Evolutionary conservation across 768 basidiomycete species (phyloP).

Genomic region (Amyloporia xantha): DNA sequence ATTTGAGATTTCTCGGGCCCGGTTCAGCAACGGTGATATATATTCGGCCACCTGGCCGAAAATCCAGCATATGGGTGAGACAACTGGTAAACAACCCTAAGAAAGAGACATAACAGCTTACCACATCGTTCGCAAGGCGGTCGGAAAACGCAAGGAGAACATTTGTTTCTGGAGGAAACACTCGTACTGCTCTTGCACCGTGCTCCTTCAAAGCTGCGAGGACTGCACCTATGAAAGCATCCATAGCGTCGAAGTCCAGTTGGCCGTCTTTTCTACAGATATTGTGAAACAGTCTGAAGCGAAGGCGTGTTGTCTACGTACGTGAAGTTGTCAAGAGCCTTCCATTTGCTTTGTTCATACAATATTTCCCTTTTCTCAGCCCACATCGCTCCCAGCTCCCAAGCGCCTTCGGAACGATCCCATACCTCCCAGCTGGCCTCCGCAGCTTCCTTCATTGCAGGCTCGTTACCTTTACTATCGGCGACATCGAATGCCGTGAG

Average conservation of each 20-base stretch:
- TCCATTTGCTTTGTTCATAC: slow-evolving; percentile 77
- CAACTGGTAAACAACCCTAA: too few species aligned
- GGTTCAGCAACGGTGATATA: slow-evolving; percentile 66
- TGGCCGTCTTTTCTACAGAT: slow-evolving; percentile 38
- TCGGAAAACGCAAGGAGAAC: slow-evolving; percentile 82
- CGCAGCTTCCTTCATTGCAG: slow-evolving; percentile 74
- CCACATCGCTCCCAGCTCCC: slow-evolving; percentile 95
- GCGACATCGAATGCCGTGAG: slow-evolving; percentile 88
- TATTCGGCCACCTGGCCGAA: slow-evolving; percentile 89
- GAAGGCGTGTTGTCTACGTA: slow-evolving; percentile 25
- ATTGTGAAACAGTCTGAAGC: not conserved
- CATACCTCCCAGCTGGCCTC: slow-evolving; percentile 84
- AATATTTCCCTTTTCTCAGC: slow-evolving; percentile 93
- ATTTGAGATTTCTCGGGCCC: slow-evolving; percentile 68
- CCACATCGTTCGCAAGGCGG: slow-evolving; percentile 79
- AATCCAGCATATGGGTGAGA: too few species aligned
- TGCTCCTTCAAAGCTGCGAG: slow-evolving; percentile 62
- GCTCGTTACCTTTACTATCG: slow-evolving; percentile 67
- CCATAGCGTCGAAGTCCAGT: slow-evolving; percentile 91
- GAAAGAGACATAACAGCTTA: too few species aligned
- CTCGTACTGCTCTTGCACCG: slow-evolving; percentile 72
- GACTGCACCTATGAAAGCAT: slow-evolving; percentile 73
- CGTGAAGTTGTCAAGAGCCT: slow-evolving; percentile 79
- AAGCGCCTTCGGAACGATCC: slow-evolving; percentile 36
- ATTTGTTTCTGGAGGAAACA: slow-evolving; percentile 77